Percentiles rank a stretch among this genome's conserved stretches.
Evolutionary conservation across 2,329 filamentous ascomycete genomes (phyloP).

Genomic region (Sordariomycetes sp.): DNA sequence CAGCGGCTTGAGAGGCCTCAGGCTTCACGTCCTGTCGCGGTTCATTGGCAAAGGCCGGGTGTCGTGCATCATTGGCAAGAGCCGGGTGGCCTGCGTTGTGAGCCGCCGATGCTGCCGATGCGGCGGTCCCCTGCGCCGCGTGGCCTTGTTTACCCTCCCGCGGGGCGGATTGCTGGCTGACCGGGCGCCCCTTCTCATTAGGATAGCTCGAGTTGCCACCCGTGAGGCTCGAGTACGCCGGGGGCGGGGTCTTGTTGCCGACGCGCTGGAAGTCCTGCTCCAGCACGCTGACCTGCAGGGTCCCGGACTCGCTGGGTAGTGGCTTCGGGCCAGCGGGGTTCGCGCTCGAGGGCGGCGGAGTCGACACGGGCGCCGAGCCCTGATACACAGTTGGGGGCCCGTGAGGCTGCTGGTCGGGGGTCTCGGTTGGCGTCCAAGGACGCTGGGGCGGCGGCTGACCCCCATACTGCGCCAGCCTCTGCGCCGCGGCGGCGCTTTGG

Average conservation of each 20-base stretch:
- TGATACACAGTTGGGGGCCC: conserved; percentile 88
- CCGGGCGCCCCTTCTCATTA: conserved; percentile 48
- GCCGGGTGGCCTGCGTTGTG: conserved; percentile 71
- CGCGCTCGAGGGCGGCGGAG: conserved; percentile 31
- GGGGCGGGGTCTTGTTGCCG: conserved; percentile 73
- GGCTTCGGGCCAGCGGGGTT: conserved; percentile 9
- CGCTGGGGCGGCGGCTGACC: conserved; percentile 27
- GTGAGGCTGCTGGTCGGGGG: conserved; percentile 73
- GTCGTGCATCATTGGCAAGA: conserved; percentile 75
- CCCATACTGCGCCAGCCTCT: conserved; percentile 68
- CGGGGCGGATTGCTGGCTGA: conserved; percentile 6
- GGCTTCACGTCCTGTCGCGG: conserved; percentile 30
- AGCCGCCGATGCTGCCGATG: background rate
- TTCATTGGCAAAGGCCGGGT: conserved; percentile 89
- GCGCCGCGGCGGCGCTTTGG: conserved; percentile 68
- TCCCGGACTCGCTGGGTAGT: conserved; percentile 16
- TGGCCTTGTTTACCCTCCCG: conserved; percentile 19
- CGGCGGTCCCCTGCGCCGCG: background rate
- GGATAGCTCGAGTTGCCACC: conserved; percentile 49
- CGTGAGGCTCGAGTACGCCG: conserved; percentile 81
- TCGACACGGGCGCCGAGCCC: conserved; percentile 58
- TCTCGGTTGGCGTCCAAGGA: conserved; percentile 92
- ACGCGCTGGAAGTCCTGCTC: conserved; percentile 79
- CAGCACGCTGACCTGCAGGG: conserved; percentile 53
- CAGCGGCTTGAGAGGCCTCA: background rate